phyloP scores from a whole-genome alignment of 139 green algal genomes.

The Asterochloris erici region DNA sequence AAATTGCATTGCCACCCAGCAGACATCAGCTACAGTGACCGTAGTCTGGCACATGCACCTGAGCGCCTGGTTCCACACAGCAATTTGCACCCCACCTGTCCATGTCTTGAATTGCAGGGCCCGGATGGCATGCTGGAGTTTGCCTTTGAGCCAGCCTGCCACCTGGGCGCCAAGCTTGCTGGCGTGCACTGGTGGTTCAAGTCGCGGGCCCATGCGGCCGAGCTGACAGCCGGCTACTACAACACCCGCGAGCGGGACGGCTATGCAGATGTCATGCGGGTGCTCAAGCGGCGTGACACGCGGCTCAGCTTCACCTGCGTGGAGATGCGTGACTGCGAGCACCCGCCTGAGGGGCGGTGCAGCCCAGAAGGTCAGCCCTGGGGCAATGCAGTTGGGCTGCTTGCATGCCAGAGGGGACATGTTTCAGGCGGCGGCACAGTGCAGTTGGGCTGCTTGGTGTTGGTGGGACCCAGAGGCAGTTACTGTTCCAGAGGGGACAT shows the following conservation, averaged over 20 bases:
- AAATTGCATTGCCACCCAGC: no score
- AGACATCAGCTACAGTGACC: no score
- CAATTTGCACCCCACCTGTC: neutral
- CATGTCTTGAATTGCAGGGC: conserved; percentile 23
- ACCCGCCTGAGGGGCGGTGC: conserved; percentile 86
- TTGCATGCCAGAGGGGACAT: no score
- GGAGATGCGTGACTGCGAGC: conserved; percentile 98
- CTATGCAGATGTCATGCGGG: conserved; percentile 66
- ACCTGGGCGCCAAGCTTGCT: conserved; percentile 87
- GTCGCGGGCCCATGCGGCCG: conserved; percentile 85
- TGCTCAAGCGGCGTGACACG: conserved; percentile 61
- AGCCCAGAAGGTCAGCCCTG: conserved; percentile 63
- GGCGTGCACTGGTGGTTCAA: conserved; percentile 99
- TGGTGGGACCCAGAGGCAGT: no score
- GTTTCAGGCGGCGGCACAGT: no score
- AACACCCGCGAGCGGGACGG: conserved; percentile 91
- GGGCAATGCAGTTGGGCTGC: no score
- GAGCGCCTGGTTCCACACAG: no score
- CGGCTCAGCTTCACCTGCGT: conserved; percentile 96
- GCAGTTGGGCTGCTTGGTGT: no score
- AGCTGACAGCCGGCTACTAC: conserved; percentile 98
- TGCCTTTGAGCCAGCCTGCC: conserved; percentile 55
- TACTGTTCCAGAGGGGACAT: no score
- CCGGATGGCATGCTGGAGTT: conserved; percentile 57
- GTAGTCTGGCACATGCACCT: no score